Evolutionary conservation across 139 green algal species (phyloP).

Genomic region (Auxenochlorella pyrenoidosa): DNA sequence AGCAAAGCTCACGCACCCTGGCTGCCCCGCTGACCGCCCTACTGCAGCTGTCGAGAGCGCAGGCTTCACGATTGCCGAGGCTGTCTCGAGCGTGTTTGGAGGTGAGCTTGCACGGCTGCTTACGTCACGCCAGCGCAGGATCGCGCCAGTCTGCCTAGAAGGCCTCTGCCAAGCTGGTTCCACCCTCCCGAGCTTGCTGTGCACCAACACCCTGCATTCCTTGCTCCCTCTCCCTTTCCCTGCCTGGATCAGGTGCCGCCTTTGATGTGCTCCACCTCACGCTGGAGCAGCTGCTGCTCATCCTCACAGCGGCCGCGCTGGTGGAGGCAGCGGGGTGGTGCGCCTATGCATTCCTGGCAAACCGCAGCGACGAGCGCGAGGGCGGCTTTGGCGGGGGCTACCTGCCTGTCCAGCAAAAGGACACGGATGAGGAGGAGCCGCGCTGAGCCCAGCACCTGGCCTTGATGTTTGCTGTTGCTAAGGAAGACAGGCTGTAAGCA

Average conservation of each 20-base stretch:
- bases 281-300: constrained; percentile 8
- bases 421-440: not conserved
- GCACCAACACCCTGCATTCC: too few species aligned
- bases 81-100: not conserved
- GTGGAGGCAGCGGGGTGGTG: constrained; percentile 23
- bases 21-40: too few species aligned
- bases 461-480: too few species aligned
- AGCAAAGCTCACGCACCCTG: not conserved
- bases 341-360: not conserved
- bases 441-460: not conserved
- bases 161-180: not conserved
- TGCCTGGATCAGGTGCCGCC: constrained; percentile 2
- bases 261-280: constrained; percentile 52
- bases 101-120: not conserved
- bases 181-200: not conserved
- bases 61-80: constrained; percentile 45
- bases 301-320: constrained; percentile 25
- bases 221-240: not conserved
- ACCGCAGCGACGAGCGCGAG: not conserved
- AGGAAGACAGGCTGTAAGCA: not conserved
- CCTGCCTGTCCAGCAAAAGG: constrained; percentile 1
- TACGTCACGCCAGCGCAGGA: too few species aligned
- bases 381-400: not conserved
- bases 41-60: constrained; percentile 52
- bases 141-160: not conserved